phyloP scores from a whole-genome alignment of 371 early-diverging fungal genomes.

The Vairimorpha necatrix region DNA sequence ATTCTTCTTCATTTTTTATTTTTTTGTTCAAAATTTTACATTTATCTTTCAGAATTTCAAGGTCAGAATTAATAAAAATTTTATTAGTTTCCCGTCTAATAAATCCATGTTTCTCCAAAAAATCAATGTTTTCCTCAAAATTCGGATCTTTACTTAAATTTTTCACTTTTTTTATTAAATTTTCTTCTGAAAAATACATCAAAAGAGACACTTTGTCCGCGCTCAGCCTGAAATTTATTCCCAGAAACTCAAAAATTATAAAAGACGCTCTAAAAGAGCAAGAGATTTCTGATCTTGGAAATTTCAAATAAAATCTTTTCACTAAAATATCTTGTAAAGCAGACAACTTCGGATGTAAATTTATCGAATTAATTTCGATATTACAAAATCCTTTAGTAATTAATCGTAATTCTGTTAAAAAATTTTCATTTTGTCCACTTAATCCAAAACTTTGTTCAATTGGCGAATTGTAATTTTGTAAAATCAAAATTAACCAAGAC shows the following conservation, averaged over 20 bases:
- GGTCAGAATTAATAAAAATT: not conserved
- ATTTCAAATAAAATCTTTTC: not conserved
- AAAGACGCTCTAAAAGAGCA: slow-evolving; percentile 23
- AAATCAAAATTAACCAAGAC: not conserved
- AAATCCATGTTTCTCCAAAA: not conserved
- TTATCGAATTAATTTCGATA: slow-evolving; percentile 10
- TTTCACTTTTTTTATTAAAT: not conserved
- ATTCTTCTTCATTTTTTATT: not conserved
- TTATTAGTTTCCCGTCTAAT: not conserved
- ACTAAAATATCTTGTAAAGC: not conserved
- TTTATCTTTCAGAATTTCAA: not conserved
- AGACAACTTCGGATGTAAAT: not conserved
- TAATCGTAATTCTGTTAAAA: slow-evolving; percentile 4
- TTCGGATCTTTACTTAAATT: not conserved
- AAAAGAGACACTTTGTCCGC: slow-evolving; percentile 25
- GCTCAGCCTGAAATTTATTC: slow-evolving; percentile 16
- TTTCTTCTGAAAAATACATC: slow-evolving; percentile 6
- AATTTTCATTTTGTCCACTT: not conserved
- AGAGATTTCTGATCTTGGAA: slow-evolving; percentile 8
- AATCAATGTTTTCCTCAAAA: not conserved
- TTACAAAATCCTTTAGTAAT: slow-evolving; percentile 39
- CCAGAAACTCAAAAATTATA: slow-evolving; percentile 33
- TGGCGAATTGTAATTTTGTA: not conserved
- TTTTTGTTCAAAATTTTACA: not conserved
- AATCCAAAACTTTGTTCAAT: not conserved